Evolutionary conservation across 129 eudicot species (phyloP).

Genomic region (Flaveria bidentis): DNA sequence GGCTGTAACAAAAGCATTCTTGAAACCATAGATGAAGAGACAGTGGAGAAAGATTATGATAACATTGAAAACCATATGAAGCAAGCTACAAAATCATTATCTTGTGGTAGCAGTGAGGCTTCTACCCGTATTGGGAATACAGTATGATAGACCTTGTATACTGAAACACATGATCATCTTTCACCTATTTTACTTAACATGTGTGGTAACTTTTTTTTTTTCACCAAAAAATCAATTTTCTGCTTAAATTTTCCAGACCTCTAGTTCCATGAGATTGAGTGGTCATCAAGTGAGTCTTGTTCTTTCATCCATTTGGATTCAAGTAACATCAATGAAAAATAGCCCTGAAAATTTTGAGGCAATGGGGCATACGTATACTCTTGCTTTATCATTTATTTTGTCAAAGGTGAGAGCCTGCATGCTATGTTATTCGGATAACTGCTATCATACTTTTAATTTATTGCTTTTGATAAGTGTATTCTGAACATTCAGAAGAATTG

Average conservation of each 20-base stretch:
- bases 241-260: conserved; percentile 34
- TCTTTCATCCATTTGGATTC: conserved; percentile 86
- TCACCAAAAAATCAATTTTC: background rate
- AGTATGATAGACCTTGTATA: conserved; percentile 40
- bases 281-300: conserved; percentile 85
- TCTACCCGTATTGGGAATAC: conserved; percentile 45
- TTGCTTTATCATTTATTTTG: conserved; percentile 60
- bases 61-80: conserved; percentile 12
- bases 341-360: conserved; percentile 69
- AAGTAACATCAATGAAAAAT: conserved; percentile 57
- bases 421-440: background rate
- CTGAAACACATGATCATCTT: background rate
- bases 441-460: background rate
- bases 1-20: conserved; percentile 29
- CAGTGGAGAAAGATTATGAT: conserved; percentile 32
- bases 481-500: background rate
- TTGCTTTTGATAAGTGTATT: background rate
- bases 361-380: conserved; percentile 68
- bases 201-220: background rate
- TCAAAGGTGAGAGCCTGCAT: conserved; percentile 51
- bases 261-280: conserved; percentile 61
- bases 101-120: conserved; percentile 47
- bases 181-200: conserved; percentile 8
- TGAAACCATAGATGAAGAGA: conserved; percentile 23
- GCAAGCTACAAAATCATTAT: conserved; percentile 12